Conservation (phyloP, 2,329 filamentous ascomycete genomes). For the Fonsecaea erecta region DNA sequence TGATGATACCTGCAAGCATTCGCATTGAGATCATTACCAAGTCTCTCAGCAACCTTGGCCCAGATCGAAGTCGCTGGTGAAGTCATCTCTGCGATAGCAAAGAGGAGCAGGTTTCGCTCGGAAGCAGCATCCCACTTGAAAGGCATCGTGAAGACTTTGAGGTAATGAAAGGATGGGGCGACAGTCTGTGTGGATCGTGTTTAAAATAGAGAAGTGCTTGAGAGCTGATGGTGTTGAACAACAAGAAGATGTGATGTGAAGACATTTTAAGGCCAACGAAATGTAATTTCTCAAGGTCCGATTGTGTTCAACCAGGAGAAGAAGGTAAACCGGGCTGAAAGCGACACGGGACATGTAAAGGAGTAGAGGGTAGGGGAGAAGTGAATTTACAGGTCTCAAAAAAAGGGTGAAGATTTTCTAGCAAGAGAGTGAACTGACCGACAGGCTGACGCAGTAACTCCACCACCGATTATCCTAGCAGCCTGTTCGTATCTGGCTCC, state of each 20-base stretch:
- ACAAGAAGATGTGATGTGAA: too few species aligned
- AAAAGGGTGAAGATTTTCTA: not conserved
- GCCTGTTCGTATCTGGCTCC: conserved; percentile 23
- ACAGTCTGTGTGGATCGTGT: not conserved
- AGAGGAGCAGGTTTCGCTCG: conserved; percentile 32
- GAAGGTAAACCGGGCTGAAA: not conserved
- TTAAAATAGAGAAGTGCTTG: not conserved
- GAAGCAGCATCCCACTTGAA: conserved; percentile 34
- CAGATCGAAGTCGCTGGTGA: conserved; percentile 29
- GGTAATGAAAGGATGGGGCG: conserved; percentile 4
- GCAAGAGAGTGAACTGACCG: conserved; percentile 19
- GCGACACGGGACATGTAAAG: not conserved
- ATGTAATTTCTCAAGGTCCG: too few species aligned
- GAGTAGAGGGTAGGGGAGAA: not conserved
- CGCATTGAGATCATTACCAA: conserved; percentile 31
- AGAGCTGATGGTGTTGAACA: too few species aligned
- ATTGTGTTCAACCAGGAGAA: not conserved
- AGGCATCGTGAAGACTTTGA: conserved; percentile 27
- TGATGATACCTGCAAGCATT: conserved; percentile 34
- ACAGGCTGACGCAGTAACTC: conserved; percentile 19
- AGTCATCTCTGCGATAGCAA: conserved; percentile 24
- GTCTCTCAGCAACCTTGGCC: conserved; percentile 34
- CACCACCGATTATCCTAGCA: conserved; percentile 18
- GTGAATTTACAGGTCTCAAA: not conserved
- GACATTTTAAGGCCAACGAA: too few species aligned